Conservation (phyloP, 108 stramenopile genomes). For the Discostella stelligeroides region DNA sequence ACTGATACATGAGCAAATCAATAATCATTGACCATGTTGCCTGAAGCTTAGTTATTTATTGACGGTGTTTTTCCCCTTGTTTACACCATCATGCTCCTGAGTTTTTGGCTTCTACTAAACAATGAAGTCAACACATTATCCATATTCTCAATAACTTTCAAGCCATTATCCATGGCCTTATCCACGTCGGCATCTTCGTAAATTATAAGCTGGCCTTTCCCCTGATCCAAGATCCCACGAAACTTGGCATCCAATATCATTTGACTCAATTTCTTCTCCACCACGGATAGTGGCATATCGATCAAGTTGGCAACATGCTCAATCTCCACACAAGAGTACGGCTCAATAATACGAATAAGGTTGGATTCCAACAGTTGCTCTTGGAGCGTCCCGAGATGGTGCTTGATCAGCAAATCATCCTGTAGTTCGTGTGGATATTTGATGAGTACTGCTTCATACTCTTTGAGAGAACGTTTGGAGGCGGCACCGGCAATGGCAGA, state of each 20-base stretch:
- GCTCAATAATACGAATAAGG: conserved; percentile 96
- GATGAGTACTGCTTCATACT: conserved; percentile 82
- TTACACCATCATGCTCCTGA: conserved; percentile 86
- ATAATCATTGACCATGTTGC: no score
- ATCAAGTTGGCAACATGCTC: conserved; percentile 93
- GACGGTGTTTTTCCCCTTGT: no score
- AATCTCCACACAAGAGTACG: conserved; percentile 97
- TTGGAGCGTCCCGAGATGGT: conserved; percentile 95
- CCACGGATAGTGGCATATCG: conserved; percentile 82
- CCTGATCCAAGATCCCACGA: conserved; percentile 98
- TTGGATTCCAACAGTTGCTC: conserved; percentile 97
- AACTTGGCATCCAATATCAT: conserved; percentile 99
- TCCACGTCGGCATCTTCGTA: conserved; percentile 84
- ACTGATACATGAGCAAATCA: no score
- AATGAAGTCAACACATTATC: conserved; percentile 88
- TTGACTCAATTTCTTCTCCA: conserved; percentile 97
- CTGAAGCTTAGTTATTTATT: no score
- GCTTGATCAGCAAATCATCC: conserved; percentile 91
- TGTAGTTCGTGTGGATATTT: conserved; percentile 75
- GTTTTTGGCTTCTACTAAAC: conserved; percentile 75
- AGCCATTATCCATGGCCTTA: conserved; percentile 86
- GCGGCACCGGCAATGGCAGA: conserved; percentile 92
- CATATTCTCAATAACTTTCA: conserved; percentile 92
- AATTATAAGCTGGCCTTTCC: conserved; percentile 93
- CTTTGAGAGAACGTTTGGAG: conserved; percentile 84